Evolutionary conservation across 2,329 filamentous ascomycete genomes (phyloP).

Genomic region (Bimuria novae-zelandiae): DNA sequence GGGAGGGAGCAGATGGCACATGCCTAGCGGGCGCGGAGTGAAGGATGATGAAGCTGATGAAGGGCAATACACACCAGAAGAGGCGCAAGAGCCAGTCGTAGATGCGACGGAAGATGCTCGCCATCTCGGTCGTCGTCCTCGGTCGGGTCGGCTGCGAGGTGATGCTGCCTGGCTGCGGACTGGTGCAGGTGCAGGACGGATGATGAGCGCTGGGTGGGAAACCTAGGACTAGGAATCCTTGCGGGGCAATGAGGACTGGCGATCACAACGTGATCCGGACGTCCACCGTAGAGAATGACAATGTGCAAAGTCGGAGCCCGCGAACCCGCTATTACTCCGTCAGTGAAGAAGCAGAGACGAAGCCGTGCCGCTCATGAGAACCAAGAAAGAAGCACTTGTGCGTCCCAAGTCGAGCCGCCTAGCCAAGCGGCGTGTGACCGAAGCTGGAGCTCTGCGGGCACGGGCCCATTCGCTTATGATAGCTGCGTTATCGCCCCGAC

Average conservation of each 20-base stretch:
- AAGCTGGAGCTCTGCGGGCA: constrained; percentile 9
- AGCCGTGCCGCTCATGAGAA: constrained; percentile 38
- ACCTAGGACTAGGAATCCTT: constrained; percentile 42
- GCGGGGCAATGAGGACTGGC: constrained; percentile 33
- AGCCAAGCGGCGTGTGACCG: constrained; percentile 23
- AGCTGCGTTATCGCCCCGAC: constrained; percentile 17
- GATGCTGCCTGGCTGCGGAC: constrained; percentile 26
- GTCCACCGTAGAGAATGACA: constrained; percentile 33
- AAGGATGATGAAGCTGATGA: constrained; percentile 12
- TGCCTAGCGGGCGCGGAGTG: constrained; percentile 26
- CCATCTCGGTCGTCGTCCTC: constrained; percentile 61
- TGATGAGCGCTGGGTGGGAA: constrained; percentile 27
- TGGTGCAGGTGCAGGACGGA: constrained; percentile 24
- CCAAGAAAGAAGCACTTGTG: constrained; percentile 27
- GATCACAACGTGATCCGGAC: constrained; percentile 32
- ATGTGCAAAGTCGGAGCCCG: constrained; percentile 15
- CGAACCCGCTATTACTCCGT: constrained; percentile 14
- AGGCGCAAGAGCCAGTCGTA: constrained; percentile 98
- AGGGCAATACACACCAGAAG: constrained; percentile 75
- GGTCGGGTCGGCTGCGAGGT: constrained; percentile 37
- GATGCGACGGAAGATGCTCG: constrained; percentile 87
- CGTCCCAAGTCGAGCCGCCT: constrained; percentile 7
- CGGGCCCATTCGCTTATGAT: constrained; percentile 24
- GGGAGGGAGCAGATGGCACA: constrained; percentile 28
- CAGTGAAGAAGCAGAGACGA: constrained; percentile 29